Evolutionary conservation across 164 flowering plant species (phyloP).

Genomic region (Kingdonia uniflora): DNA sequence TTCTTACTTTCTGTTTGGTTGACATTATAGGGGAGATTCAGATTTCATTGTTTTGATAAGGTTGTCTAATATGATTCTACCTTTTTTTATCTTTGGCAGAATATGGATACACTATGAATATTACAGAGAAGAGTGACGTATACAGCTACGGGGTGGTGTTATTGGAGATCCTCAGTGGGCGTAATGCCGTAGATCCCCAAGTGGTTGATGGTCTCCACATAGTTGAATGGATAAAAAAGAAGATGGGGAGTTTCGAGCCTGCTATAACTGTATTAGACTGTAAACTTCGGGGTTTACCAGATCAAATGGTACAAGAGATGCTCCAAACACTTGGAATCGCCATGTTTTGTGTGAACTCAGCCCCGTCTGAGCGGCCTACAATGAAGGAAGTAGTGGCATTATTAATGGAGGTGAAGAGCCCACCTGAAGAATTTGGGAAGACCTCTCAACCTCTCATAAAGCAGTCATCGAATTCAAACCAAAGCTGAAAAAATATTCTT

Average conservation of each 20-base stretch:
- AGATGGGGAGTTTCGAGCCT: constrained; percentile 86
- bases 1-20: too few relatives aligned
- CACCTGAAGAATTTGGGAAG: constrained; percentile 85
- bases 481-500: constrained; percentile 23
- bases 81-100: constrained; percentile 40
- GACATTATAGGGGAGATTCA: too few relatives aligned
- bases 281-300: constrained; percentile 68
- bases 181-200: constrained; percentile 61
- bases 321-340: constrained; percentile 91
- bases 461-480: constrained; percentile 43
- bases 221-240: constrained; percentile 95
- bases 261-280: constrained; percentile 63
- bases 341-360: constrained; percentile 84
- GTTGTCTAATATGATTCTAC: too few relatives aligned
- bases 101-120: constrained; percentile 94
- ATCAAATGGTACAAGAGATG: constrained; percentile 88
- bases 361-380: constrained; percentile 81
- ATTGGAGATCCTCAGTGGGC: constrained; percentile 77
- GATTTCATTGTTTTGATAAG: too few relatives aligned
- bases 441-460: constrained; percentile 90
- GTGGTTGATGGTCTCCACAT: constrained; percentile 76
- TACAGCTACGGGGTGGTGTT: constrained; percentile 95
- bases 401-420: constrained; percentile 80
- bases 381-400: constrained; percentile 97
- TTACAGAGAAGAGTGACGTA: constrained; percentile 97